A percentile compares a stretch with the other conserved stretches of the same genome.
Conservation (phyloP, 306 rosid species). For the Ormosia semicastrata region DNA sequence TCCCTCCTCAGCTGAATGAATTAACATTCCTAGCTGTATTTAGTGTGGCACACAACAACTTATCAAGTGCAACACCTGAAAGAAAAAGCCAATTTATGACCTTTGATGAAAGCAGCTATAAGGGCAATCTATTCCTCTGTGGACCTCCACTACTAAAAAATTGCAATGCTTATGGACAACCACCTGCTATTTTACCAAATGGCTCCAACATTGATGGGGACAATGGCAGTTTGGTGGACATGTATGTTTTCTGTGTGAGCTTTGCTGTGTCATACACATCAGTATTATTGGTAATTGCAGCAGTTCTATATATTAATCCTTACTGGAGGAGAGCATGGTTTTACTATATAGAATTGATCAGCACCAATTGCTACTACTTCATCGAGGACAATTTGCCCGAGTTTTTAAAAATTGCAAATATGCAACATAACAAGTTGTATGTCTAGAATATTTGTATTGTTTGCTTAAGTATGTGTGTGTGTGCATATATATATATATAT, state of each 20-base stretch:
- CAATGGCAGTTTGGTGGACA: neutral
- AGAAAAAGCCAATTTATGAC: neutral
- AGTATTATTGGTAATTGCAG: neutral
- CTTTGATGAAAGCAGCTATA: slow-evolving; percentile 10
- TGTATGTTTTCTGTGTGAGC: neutral
- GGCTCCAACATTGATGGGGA: neutral
- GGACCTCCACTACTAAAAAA: neutral
- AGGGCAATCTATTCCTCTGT: slow-evolving; percentile 19
- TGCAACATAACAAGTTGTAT: too few relatives aligned
- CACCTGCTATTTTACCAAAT: neutral
- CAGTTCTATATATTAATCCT: neutral
- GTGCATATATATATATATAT: too few relatives aligned
- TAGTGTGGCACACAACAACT: neutral
- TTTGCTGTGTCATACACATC: neutral
- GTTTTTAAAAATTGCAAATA: too few relatives aligned
- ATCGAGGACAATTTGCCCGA: neutral
- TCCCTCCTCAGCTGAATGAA: neutral
- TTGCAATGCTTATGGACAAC: neutral
- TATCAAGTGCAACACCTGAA: neutral
- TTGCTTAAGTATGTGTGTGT: too few relatives aligned
- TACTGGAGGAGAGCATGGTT: neutral
- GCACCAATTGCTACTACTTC: slow-evolving; percentile 1
- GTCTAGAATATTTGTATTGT: too few relatives aligned
- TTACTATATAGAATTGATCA: neutral
- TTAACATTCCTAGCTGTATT: neutral